These are phyloP conservation scores for Coprinopsis sp. DNA, from an alignment of 768 basidiomycete species.

Conservation along the genomic window DNA sequence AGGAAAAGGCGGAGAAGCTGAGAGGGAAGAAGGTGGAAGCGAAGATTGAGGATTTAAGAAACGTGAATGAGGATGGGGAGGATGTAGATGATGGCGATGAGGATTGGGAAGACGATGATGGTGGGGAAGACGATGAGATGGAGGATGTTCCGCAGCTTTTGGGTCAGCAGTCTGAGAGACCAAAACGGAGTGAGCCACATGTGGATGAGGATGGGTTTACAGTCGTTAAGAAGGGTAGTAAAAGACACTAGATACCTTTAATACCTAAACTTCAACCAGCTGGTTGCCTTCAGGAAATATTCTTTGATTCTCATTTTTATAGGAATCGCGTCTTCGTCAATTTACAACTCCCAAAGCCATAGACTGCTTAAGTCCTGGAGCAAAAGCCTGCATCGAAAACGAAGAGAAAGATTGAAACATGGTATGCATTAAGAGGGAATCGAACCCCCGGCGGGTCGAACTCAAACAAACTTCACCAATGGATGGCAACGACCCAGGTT, in stretches of 20 bases:
- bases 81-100: constrained; percentile 46
- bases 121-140: constrained; percentile 32
- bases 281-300: no score
- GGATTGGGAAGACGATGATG: constrained; percentile 39
- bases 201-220: constrained; percentile 95
- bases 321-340: no score
- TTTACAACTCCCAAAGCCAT: no score
- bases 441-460: constrained; percentile 85
- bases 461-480: no score
- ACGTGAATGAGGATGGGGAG: constrained; percentile 38
- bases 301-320: no score
- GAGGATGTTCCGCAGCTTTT: constrained; percentile 48
- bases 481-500: constrained; percentile 61
- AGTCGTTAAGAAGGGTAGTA: constrained; percentile 61
- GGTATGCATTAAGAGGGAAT: constrained; percentile 83
- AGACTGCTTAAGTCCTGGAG: no score
- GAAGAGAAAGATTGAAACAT: no score
- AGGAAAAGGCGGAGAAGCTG: constrained; percentile 55
- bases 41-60: constrained; percentile 37
- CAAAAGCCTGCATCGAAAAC: no score
- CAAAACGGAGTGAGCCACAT: constrained; percentile 54
- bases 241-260: constrained; percentile 31
- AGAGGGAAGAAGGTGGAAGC: constrained; percentile 52
- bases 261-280: no score
- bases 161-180: constrained; percentile 24